Percentiles rank a stretch among this genome's conserved stretches.
Evolutionary conservation across 2,329 filamentous ascomycete genomes (phyloP).

Genomic region (Blumeria graminis): DNA sequence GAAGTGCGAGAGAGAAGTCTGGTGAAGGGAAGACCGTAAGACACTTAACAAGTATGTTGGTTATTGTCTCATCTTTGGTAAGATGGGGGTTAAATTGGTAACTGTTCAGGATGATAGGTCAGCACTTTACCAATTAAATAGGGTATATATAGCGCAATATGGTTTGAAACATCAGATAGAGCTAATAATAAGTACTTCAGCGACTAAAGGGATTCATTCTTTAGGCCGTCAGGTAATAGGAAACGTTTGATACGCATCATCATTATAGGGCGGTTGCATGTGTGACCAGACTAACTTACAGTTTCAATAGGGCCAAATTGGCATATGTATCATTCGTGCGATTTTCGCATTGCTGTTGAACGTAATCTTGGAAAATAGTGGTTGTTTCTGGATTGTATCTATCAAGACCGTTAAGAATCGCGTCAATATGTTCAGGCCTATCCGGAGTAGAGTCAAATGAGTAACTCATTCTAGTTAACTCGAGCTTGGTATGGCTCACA

Average conservation of each 20-base stretch:
- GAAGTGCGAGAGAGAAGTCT: slow-evolving; percentile 82
- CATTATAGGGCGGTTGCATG: slow-evolving; percentile 19
- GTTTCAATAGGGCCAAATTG: slow-evolving; percentile 83
- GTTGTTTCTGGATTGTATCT: slow-evolving; percentile 98
- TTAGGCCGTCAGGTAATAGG: slow-evolving; percentile 76
- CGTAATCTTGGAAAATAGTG: slow-evolving; percentile 77
- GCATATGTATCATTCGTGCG: slow-evolving; percentile 90
- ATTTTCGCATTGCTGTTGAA: slow-evolving; percentile 82
- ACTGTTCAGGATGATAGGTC: slow-evolving; percentile 22
- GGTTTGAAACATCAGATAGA: slow-evolving; percentile 39
- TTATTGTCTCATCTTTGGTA: slow-evolving; percentile 86
- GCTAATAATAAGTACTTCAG: slow-evolving; percentile 49
- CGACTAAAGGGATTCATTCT: slow-evolving; percentile 28
- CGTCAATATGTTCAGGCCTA: slow-evolving; percentile 74
- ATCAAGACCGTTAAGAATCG: slow-evolving; percentile 90
- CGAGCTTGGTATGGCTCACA: no score
- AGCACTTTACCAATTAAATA: slow-evolving; percentile 2
- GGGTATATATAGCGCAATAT: neutral
- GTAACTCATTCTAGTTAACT: slow-evolving; percentile 10
- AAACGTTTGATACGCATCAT: slow-evolving; percentile 78
- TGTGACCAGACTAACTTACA: slow-evolving; percentile 38
- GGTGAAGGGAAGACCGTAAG: slow-evolving; percentile 91
- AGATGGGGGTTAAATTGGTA: slow-evolving; percentile 99
- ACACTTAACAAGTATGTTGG: slow-evolving; percentile 96
- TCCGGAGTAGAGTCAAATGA: slow-evolving; percentile 73